phyloP scores from a whole-genome alignment of 108 stramenopile genomes.

The Aurantiochytrium sp. region DNA sequence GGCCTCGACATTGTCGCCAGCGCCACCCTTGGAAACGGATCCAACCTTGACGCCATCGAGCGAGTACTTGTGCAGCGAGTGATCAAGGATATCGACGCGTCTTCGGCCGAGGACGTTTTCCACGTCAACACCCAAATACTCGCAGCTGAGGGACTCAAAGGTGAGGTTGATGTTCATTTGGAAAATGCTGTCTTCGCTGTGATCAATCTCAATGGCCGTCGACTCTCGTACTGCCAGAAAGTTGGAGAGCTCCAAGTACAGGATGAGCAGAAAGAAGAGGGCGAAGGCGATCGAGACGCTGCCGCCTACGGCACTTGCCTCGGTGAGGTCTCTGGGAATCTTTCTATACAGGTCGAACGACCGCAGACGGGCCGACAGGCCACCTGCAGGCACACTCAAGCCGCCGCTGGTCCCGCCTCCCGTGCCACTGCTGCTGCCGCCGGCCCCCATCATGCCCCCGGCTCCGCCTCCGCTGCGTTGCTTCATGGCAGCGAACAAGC shows the following conservation, averaged over 20 bases:
- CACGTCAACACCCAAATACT: neutral
- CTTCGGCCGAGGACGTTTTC: neutral
- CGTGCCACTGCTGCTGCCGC: neutral
- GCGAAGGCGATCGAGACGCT: neutral
- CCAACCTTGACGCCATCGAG: neutral
- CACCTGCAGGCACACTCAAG: neutral
- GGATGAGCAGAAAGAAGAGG: neutral
- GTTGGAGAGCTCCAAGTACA: neutral
- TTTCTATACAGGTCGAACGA: slow-evolving; percentile 11
- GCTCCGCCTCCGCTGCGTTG: neutral
- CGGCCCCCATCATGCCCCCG: neutral
- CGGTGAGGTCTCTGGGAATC: neutral
- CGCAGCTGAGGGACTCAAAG: neutral
- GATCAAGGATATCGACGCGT: neutral
- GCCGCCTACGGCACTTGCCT: neutral
- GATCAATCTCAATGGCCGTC: neutral
- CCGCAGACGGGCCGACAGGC: neutral
- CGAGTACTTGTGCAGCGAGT: neutral
- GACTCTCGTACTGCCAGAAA: neutral
- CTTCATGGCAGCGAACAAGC: neutral
- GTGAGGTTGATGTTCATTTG: slow-evolving; percentile 11
- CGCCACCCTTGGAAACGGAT: neutral
- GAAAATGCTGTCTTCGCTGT: neutral
- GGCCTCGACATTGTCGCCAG: neutral
- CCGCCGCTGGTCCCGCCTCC: neutral